These are phyloP conservation scores for Alternaria brassicae DNA, from an alignment of 2,329 filamentous ascomycete genomes.

Conservation along the genomic window DNA sequence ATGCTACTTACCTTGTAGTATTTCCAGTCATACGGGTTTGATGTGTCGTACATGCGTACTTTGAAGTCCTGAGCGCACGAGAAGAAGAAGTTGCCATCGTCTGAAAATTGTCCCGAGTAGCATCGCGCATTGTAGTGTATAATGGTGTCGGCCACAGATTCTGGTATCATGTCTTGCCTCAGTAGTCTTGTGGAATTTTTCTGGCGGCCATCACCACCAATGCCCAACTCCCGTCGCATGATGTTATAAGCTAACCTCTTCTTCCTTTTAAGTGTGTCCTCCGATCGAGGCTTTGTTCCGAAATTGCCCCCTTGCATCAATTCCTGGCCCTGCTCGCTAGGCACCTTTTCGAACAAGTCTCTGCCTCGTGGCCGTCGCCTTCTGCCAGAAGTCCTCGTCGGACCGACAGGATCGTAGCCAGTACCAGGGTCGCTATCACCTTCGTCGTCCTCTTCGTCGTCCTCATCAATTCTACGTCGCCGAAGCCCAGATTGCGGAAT, in stretches of 20 bases:
- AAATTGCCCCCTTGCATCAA: constrained; percentile 86
- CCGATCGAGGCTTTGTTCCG: constrained; percentile 67
- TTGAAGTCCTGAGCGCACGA: constrained; percentile 90
- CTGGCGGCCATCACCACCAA: constrained; percentile 65
- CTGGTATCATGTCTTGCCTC: constrained; percentile 78
- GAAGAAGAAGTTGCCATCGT: constrained; percentile 98
- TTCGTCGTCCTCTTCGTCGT: constrained; percentile 52
- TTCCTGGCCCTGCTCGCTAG: constrained; percentile 75
- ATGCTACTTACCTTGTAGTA: constrained; percentile 78
- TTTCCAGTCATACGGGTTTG: constrained; percentile 92
- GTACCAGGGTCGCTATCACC: constrained; percentile 50
- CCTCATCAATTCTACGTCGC: constrained; percentile 31
- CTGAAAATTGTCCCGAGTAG: constrained; percentile 95
- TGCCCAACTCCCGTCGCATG: constrained; percentile 80
- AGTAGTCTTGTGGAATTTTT: constrained; percentile 71
- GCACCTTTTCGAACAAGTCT: constrained; percentile 77
- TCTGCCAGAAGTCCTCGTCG: constrained; percentile 44
- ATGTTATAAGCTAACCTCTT: constrained; percentile 70
- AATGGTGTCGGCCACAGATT: constrained; percentile 79
- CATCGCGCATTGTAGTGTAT: constrained; percentile 86
- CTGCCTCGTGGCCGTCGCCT: constrained; percentile 56
- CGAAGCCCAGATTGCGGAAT: constrained; percentile 26
- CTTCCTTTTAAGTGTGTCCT: constrained; percentile 64
- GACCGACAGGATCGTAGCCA: constrained; percentile 39
- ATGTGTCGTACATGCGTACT: constrained; percentile 97